Base-by-base conservation (phyloP, 306 rosid species). In the Vigna angularis region DNA sequence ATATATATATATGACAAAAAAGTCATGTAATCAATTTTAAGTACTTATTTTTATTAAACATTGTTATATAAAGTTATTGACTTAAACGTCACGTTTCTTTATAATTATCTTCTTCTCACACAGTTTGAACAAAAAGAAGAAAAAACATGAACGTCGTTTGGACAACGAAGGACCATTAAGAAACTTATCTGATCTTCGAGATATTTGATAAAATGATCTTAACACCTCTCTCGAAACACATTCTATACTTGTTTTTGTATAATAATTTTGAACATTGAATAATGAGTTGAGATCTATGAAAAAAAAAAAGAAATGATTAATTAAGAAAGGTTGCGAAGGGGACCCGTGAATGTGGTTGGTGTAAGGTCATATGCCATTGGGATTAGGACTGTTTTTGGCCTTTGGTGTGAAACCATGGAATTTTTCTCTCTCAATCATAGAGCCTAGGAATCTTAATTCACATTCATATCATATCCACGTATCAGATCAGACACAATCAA, bases 321-420 rank as follows among this genome's bases (percentile, higher is more conserved):
- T 8, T 45, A 10, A 34, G 24, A 1, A 66, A 42, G 44, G 51
- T 62, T 7, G 13, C 26, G 72, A 58, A 20, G 18, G 26, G 17
- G 74, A 44, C 62, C 79, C 79, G 75, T 73, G 75, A 73, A 61
- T 14, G 58, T 42, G 83, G 78, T 30, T 63, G 79, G 77, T 56
- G 74, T 32, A 62, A 45, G 34, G 79, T 75, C 67, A 63, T 69
- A 74, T 28, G 77, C 26, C 62, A 38, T 13, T 16, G 3, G 49
- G 67, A 67, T 51, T 51, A 64, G 45, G 76, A 66, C 30, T n/a
- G 8, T 38, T 69, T 28, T 73, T 12, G 49, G 77, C 52, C 63
- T 44, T 57, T 17, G 65, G 81, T 74, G 81, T 83, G 74, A 74
- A 83, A 76, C 56, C 47, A 9, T 4, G 47, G 24, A 79, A 52